Base-by-base conservation (phyloP, 176 grass and related monocot genomes). In the Chloris gayana region DNA sequence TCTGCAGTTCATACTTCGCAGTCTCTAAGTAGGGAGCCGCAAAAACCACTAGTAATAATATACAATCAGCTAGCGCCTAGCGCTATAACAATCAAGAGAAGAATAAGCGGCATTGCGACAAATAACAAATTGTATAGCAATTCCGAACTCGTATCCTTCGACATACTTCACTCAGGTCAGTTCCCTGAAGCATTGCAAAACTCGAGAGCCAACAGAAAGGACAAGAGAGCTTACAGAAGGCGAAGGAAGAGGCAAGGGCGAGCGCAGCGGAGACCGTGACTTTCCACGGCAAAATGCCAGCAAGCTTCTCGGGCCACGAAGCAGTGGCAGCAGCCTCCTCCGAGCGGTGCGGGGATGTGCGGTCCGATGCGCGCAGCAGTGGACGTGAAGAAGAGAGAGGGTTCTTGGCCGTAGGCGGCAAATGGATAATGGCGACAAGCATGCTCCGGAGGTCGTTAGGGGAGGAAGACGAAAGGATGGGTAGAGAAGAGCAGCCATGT, bases 241-340 rank as follows among this genome's bases (percentile, higher is more conserved):
- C 78, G 35, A 95, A 87, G 74, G 82, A 95, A 3, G 90, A 38
- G 62, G 82, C 76, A 77, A 95, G 30, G 27, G 90, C 90, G 4
- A 95, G 33, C 35, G 82, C 66, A 34, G 74, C 70, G 49, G 82
- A 86, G 78, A 88, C 31, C 9, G 75, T 30, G 24, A 84, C 51
- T 50, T 88, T 89, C 89, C 91, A 79, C 25, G 90, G 75, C 42
- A 75, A 84, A 14, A 73, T 34, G 24, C 22, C 57, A 5, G 13
- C 10, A 39, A 56, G 14, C 35, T 79, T 31, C 4, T 11, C 60
- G 1, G 32, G 58, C 83, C 76, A 84, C 5, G 27, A 75, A 79
- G 74, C 38, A 18, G 42, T 29, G 0, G 15, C 62, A 50, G 47
- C 47, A 50, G 47, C 33, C 50, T 31, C 79, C 62, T 32, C 6